Conservation (phyloP, 192 early-diverging fungal genomes). For the Linnemannia exigua region DNA sequence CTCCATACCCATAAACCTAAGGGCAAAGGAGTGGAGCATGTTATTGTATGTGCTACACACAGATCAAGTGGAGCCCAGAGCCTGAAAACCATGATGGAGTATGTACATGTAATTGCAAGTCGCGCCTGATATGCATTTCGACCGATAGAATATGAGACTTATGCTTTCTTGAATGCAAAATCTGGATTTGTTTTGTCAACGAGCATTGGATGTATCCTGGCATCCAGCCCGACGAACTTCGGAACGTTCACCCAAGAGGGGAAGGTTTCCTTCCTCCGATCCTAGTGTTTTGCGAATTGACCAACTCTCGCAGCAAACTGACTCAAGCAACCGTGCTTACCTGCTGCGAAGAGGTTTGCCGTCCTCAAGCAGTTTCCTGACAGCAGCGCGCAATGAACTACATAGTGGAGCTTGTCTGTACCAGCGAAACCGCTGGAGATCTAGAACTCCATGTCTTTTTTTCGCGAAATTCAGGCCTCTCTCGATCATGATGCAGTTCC, state of each 20-base stretch:
- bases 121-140: background rate
- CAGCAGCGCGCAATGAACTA: constrained; percentile 5
- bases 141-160: constrained; percentile 15
- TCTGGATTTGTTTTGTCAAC: constrained; percentile 24
- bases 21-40: constrained; percentile 3
- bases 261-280: constrained; percentile 25
- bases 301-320: no score
- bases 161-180: constrained; percentile 12
- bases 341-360: background rate
- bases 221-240: constrained; percentile 13
- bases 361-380: background rate
- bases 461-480: constrained; percentile 18
- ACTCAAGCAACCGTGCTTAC: no score
- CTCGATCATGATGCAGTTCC: constrained; percentile 14
- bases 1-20: constrained; percentile 6
- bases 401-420: constrained; percentile 8
- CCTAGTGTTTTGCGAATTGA: no score
- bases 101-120: constrained; percentile 4
- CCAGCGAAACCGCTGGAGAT: background rate
- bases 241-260: constrained; percentile 18
- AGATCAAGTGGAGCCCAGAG: constrained; percentile 15
- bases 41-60: constrained; percentile 32
- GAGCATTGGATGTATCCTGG: constrained; percentile 28
- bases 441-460: constrained; percentile 20
- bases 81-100: constrained; percentile 8